Conservation (phyloP, 2,329 filamentous ascomycete species). For the Grosmannia huntii region DNA sequence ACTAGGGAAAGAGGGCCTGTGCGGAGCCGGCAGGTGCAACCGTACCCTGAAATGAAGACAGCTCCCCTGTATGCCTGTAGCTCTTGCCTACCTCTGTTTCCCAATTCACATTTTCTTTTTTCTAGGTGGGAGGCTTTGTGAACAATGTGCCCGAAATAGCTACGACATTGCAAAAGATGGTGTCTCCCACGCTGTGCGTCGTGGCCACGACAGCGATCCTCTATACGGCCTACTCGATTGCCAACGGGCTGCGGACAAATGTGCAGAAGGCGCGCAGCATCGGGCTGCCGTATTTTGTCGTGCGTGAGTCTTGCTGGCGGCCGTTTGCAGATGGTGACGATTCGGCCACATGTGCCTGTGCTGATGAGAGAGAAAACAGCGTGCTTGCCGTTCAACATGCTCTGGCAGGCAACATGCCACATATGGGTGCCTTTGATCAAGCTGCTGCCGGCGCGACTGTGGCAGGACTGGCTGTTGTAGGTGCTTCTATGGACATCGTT, state of each 20-base stretch:
- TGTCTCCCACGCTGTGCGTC: slow-evolving; percentile 22
- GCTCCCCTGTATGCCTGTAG: too few relatives aligned
- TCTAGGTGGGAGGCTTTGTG: background rate
- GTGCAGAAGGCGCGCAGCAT: slow-evolving; percentile 36
- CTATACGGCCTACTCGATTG: slow-evolving; percentile 20
- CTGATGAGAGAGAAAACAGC: slow-evolving; percentile 21
- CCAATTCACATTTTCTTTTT: background rate
- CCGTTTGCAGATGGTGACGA: too few relatives aligned
- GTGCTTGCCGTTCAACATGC: slow-evolving; percentile 32
- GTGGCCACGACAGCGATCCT: slow-evolving; percentile 21
- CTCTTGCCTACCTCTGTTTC: background rate
- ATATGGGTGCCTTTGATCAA: slow-evolving; percentile 44
- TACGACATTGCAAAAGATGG: slow-evolving; percentile 15
- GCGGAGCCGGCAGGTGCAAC: too few relatives aligned
- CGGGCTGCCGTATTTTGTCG: slow-evolving; percentile 38
- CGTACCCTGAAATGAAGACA: too few relatives aligned
- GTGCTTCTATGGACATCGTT: slow-evolving; percentile 14
- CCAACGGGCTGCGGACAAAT: slow-evolving; percentile 27
- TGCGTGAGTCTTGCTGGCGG: slow-evolving; percentile 29
- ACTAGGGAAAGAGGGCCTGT: too few relatives aligned
- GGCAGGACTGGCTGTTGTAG: slow-evolving; percentile 48
- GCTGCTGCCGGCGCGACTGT: slow-evolving; percentile 39
- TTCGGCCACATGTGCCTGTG: too few relatives aligned
- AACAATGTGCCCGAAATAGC: background rate
- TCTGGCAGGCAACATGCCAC: slow-evolving; percentile 42